Base-by-base conservation (phyloP, 2,329 filamentous ascomycete species). In the Aspergillus brasiliensis region DNA sequence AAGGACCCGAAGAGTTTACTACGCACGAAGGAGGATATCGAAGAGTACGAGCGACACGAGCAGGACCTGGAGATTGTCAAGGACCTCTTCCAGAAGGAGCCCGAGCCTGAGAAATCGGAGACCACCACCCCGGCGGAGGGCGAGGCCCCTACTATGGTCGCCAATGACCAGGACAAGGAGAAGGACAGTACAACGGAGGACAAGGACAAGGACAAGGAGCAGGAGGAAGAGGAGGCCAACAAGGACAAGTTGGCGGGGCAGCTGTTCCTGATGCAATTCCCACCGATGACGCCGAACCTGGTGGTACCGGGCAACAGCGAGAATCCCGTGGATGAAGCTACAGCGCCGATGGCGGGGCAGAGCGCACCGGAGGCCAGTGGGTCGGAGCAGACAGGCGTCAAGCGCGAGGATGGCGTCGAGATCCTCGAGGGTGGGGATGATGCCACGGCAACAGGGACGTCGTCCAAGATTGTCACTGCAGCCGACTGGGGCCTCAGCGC, bases 211-310 rank as follows among this genome's bases (percentile, higher is more conserved):
- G 63, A 57, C 8, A 65, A 66, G 31, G 62, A 68, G 23, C 60
- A 70, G 19, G 64, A 63, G n/a, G 72, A 67, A 44, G 69, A 71
- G 23, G 71, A 76, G 27, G 53, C 52, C 10, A 63, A 59, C 51
- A 67, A 77, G 66, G 80, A 77, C 54, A 77, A 77, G 44, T 77
- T 81, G 17, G 75, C 82, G 37, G 82, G 86, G 56, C 81, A 83
- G 59, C 79, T 86, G 56, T 88, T 88, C 70, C 78, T 88, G 54
- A 84, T 88, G 71, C 86, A 88, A 71, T 83, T 88, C 67, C 86
- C 86, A 11, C 85, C 86, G 0, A 79, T 86, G 59, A 82, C 87
- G 3, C 86, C 86, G 5, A 82, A 83, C 60, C 80, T 88, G 23
- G 66, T 77, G 37, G 69, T 80, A 8, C 75, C 80, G 1, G 69